Evolutionary conservation across 148 eudicot genomes (phyloP), one percentile per base, ranked within the genome.

Genomic region (Nyssa sinensis): DNA sequence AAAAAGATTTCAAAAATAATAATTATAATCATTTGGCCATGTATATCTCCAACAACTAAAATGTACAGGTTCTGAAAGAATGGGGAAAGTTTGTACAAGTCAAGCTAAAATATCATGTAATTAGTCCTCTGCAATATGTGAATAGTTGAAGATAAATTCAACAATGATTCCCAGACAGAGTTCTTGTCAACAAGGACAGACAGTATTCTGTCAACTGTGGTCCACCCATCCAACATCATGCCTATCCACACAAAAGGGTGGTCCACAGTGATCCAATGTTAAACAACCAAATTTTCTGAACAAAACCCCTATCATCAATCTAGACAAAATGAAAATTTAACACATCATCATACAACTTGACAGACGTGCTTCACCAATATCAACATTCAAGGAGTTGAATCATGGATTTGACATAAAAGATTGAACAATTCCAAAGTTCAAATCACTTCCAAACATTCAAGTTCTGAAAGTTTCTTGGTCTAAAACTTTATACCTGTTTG

Each of bases 151-250:
- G 35, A 55, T 55, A 55, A 19, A 3, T n/a, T 55, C 59, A 55
- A n/a, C 59, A 55, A 55, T 55, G 24, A 59, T 7, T 34, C 10
- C 25, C 2, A 10, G 57, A 28, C 64, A 59, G 3, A 19, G 60
- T 63, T 41, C 68, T 63, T 73, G 55, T 30, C 69, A 73, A 63
- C n/a, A 44, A 39, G 76, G 25, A 39, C 33, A 72, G 29, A 24
- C 12, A 32, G 44, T 70, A 6, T 32, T 70, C 32, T 34, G 53
- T 35, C 66, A 71, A 41, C 47, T 25, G 41, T 11, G 68, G 75
- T 63, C 58, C 67, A 64, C 4, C 23, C n/a, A 67, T 34, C 69
- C 65, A 47, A 21, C 32, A 64, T 77, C 63, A 75, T 31, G 31
- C 37, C 24, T 57, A 68, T 25, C 35, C 31, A 32, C 30, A 67